A percentile compares a stretch with the other conserved stretches of the same genome.
phyloP scores from a whole-genome alignment of 148 eudicot species.

The Chenopodium formosanum region DNA sequence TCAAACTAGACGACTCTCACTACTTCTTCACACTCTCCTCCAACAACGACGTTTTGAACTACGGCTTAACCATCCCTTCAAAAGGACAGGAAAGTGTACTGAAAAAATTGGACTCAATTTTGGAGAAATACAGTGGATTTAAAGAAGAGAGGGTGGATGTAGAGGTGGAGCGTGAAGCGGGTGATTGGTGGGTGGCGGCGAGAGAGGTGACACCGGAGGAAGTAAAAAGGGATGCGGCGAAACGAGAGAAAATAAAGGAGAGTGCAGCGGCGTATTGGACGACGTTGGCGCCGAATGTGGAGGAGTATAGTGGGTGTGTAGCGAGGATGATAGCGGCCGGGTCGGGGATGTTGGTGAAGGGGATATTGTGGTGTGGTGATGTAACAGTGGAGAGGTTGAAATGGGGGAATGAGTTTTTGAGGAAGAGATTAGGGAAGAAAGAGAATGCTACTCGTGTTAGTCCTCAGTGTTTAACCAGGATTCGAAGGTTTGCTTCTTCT shows the following conservation, averaged over 20 bases:
- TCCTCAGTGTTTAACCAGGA: conserved; percentile 52
- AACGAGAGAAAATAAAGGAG: conserved; percentile 47
- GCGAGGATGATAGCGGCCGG: conserved; percentile 84
- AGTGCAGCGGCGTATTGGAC: conserved; percentile 76
- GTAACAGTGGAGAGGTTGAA: conserved; percentile 68
- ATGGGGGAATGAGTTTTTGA: conserved; percentile 76
- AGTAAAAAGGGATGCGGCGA: conserved; percentile 34
- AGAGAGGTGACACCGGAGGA: conserved; percentile 52
- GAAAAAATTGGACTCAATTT: conserved; percentile 44
- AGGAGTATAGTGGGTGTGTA: conserved; percentile 55
- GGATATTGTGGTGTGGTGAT: conserved; percentile 94
- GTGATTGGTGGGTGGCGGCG: conserved; percentile 46
- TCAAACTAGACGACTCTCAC: conserved; percentile 72
- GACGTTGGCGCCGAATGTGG: conserved; percentile 80
- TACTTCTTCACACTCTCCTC: conserved; percentile 62
- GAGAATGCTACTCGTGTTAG: conserved; percentile 41
- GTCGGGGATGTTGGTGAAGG: conserved; percentile 59
- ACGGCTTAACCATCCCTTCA: conserved; percentile 67
- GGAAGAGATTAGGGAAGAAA: conserved; percentile 36
- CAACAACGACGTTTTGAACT: conserved; percentile 41
- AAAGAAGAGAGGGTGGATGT: conserved; percentile 41
- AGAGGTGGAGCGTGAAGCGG: conserved; percentile 28
- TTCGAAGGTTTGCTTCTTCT: conserved; percentile 45
- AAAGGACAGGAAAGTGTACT: conserved; percentile 51
- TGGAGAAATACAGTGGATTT: conserved; percentile 59